Evolutionary conservation across 306 rosid species (phyloP), one percentile per base, ranked within the genome.

Genomic region (Fragaria nilgerrensis): DNA sequence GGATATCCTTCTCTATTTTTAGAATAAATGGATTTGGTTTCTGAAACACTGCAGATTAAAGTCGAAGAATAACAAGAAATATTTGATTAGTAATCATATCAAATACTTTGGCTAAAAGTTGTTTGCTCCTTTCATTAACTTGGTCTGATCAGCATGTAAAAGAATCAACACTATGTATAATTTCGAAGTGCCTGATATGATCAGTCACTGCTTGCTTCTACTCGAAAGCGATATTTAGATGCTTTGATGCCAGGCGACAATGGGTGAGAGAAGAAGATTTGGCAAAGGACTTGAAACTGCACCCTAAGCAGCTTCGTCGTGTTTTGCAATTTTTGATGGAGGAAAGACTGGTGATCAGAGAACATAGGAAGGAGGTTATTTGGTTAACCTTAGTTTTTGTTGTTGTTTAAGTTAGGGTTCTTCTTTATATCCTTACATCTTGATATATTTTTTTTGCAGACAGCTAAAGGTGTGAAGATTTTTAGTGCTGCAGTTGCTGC

Each of bases 201-300:
- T 45, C 49, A 9, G 9, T 75, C 74, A 29, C 64, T 49, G 34
- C 20, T 76, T 72, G 75, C 75, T 67, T 16, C 7, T 55, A 9
- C 27, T 70, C 41, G 56, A 36, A 11, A 50, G 44, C 29, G 23
- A 27, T 71, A 48, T 36, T n/a, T 32, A 64, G 71, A 7, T 45
- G 4, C n/a, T 32, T 43, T 66, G 50, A 71, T 81, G 63, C 61
- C 74, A 92, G 99, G 77, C 96, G 97, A 23, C 99, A 92, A 86
- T 95, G 99, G 99, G 96, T 95, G 49, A 86, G 96, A 25, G 98
- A 92, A 84, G 97, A 95, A 80, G 96, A 95, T 83, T 86, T 95
- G 86, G 99, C 98, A 53, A 92, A 92, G 91, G 97, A 92, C 87
- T 90, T 92, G 78, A 89, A 92, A 81, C 78, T 95, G 77, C 97